These are phyloP conservation scores for Neoascochyta sp. DNA, from an alignment of 2,329 filamentous ascomycete species.

Conservation along the genomic window DNA sequence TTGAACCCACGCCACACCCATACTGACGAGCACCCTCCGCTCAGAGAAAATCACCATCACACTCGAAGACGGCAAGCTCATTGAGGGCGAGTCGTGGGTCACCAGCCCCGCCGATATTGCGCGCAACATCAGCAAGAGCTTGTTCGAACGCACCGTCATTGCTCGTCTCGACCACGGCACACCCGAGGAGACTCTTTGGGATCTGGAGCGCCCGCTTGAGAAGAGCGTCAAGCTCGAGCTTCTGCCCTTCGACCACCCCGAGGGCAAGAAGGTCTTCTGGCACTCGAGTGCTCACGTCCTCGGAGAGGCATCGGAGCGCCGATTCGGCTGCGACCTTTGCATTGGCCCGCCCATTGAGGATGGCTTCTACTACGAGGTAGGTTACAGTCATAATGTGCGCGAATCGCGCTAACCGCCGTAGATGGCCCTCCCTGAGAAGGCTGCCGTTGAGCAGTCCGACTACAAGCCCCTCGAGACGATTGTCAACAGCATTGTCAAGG, in stretches of 20 bases:
- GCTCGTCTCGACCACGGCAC: slow-evolving; percentile 73
- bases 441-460: slow-evolving; percentile 68
- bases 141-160: slow-evolving; percentile 82
- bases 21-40: slow-evolving; percentile 13
- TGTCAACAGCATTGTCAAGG: slow-evolving; percentile 82
- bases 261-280: slow-evolving; percentile 96
- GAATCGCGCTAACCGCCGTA: slow-evolving; percentile 9
- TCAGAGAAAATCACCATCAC: slow-evolving; percentile 68
- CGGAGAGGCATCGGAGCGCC: slow-evolving; percentile 87
- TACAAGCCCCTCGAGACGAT: slow-evolving; percentile 81
- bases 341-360: slow-evolving; percentile 89
- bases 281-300: slow-evolving; percentile 93
- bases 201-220: slow-evolving; percentile 86
- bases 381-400: no score
- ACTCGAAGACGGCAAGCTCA: slow-evolving; percentile 66
- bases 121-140: slow-evolving; percentile 77
- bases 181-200: slow-evolving; percentile 78
- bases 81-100: slow-evolving; percentile 80
- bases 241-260: slow-evolving; percentile 70
- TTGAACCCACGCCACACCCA: not conserved
- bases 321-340: slow-evolving; percentile 87
- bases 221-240: slow-evolving; percentile 80
- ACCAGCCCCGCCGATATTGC: slow-evolving; percentile 80
- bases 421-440: slow-evolving; percentile 76
- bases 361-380: slow-evolving; percentile 85